phyloP scores from a whole-genome alignment of 2,329 filamentous ascomycete species.

The Penicillium sp. region DNA sequence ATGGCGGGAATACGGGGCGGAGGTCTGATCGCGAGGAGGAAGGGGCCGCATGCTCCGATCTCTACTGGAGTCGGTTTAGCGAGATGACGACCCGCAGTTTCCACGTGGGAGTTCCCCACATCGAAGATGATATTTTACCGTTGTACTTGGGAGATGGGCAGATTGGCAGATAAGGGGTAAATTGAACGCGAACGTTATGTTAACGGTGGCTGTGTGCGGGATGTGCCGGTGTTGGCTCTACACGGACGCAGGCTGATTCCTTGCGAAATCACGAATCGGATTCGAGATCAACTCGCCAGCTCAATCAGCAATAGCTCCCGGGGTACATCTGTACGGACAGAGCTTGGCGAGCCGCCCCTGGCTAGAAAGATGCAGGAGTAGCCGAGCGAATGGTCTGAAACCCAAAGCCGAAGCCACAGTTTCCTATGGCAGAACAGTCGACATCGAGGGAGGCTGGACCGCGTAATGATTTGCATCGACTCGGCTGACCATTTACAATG shows the following conservation, averaged over 20 bases:
- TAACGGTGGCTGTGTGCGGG: too few species aligned
- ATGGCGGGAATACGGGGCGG: not conserved
- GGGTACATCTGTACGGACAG: too few species aligned
- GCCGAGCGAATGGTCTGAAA: slow-evolving; percentile 14
- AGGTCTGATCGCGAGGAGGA: not conserved
- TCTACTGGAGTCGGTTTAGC: slow-evolving; percentile 7
- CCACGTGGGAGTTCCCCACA: slow-evolving; percentile 15
- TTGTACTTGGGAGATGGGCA: too few species aligned
- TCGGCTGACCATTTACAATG: not conserved
- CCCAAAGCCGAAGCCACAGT: slow-evolving; percentile 16
- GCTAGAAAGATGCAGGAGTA: not conserved
- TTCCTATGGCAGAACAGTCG: slow-evolving; percentile 2
- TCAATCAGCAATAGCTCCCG: too few species aligned
- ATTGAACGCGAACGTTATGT: too few species aligned
- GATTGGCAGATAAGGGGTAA: too few species aligned
- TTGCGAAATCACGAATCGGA: too few species aligned
- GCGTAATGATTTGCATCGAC: slow-evolving; percentile 1
- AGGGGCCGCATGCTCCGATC: slow-evolving; percentile 9
- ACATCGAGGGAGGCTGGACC: slow-evolving; percentile 4
- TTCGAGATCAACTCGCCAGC: too few species aligned
- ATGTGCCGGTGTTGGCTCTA: too few species aligned
- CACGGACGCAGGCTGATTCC: too few species aligned
- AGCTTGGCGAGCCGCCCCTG: too few species aligned
- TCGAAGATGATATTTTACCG: not conserved
- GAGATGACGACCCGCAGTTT: slow-evolving; percentile 3